Base-by-base conservation (phyloP, 805 yeast species). In the Saturnispora saitoi region DNA sequence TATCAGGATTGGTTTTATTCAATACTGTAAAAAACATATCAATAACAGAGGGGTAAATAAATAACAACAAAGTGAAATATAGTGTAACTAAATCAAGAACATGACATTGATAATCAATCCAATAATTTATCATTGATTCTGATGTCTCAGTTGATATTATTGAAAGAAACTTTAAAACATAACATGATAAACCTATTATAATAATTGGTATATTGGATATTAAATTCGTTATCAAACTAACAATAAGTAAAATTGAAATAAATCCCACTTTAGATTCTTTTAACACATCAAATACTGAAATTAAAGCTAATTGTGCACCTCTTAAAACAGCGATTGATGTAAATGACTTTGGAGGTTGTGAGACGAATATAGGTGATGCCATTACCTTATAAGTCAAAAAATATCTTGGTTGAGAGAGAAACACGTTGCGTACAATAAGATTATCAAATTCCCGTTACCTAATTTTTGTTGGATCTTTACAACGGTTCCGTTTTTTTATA, bases 321-420 rank as follows among this genome's bases (percentile, higher is more conserved):
- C 82, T 64, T 7, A 73, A 49, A n/a, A 78, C 66, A 0, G 81
- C 70, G 49, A 69, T 48, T 0, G 69, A 31, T 3, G 80, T 69
- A 56, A 78, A 75, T 14, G 81, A 77, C 4, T 77, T 72, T 7
- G 81, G 75, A 1, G 84, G 82, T 43, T 73, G 69, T 3, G 81
- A 72, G 11, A 78, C 65, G 56, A 78, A 78, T 14, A 76, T 70
- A 6, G 84, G 84, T 3, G 84, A 79, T 1, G 80, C 76, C 83
- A 79, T 78, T 22, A 7, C 22, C 20, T 11, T 14, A 12, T 37
- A 20, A 37, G 22, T 5, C 17, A 5, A 37, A 22, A 17, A 34
- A 34, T 24, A 24, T 24, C 3, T 24, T 9, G 20, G 17, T 34
- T 11, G 17, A 20, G 7, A 11, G 17, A 34, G 19, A 8, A 4